Evolutionary conservation across 2,329 filamentous ascomycete species (phyloP), one percentile per base, ranked within the genome.

Genomic region (Claviceps lovelessii): DNA sequence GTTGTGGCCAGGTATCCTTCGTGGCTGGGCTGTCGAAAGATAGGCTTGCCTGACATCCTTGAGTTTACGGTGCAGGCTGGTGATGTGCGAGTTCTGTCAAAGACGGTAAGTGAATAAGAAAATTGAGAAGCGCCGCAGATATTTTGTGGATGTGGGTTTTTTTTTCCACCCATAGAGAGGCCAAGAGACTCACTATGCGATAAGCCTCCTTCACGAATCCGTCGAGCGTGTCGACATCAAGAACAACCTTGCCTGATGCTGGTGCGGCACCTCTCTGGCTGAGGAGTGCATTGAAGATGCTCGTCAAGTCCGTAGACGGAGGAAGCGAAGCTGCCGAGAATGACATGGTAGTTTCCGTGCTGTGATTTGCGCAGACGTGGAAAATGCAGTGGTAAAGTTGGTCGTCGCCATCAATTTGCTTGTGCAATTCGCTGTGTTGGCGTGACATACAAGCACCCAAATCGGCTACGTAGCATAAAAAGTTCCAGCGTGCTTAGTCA

Each of bases 171-270:
- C 23, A 23, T 3, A 23, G 23, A 23, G 23, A 23, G 23, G 23
- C 23, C 23, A 23, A 23, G 23, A 23, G 23, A 69, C 78, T 64
- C 73, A 94, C 90, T 69, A 97, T 96, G 67, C 86, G 82, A 71
- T 95, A 93, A 53, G 93, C 93, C 71, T 97, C 91, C 66, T 91
- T 90, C 39, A 97, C 75, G 67, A 97, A 98, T 63, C 86, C 86
- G 67, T 96, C 88, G 52, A 93, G 78, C 61, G 70, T 76, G 60
- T 78, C 73, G 35, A 56, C 42, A 42, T 61, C 57, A 4, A 61
- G 52, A 13, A 33, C 51, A 75, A 62, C 55, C 67, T 73, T 59
- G 75, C 75, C 58, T 65, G 63, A 49, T 63, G 77, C 74, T 8
- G 75, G 70, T 33, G 73, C 71, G 48, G 77, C 76, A 68, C 79